These are phyloP conservation scores for Sanghuangporus weigelae DNA, from an alignment of 1,284 basidiomycete species.

Conservation along the genomic window DNA sequence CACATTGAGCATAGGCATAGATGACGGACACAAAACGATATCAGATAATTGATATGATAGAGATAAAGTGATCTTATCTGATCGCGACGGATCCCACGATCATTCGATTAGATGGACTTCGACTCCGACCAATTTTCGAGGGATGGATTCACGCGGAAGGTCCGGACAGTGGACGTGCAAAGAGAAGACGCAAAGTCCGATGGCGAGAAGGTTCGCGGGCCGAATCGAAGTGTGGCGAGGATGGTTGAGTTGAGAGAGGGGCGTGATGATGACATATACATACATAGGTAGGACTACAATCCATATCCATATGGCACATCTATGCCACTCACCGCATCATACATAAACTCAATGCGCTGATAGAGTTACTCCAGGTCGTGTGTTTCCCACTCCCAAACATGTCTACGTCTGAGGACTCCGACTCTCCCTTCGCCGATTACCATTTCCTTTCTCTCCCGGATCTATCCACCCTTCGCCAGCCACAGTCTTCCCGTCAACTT, in stretches of 20 bases:
- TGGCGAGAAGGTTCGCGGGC: neutral
- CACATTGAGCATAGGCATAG: neutral
- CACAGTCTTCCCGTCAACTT: conserved; percentile 12
- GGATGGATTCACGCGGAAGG: neutral
- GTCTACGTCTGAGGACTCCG: neutral
- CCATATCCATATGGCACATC: neutral
- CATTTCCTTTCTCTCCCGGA: conserved; percentile 31
- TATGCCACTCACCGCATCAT: neutral
- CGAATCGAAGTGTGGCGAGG: neutral
- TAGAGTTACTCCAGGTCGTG: too few relatives aligned
- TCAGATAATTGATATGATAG: neutral
- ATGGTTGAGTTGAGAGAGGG: neutral
- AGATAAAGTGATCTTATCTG: neutral
- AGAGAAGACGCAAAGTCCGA: neutral
- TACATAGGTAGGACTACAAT: neutral
- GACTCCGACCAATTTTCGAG: neutral
- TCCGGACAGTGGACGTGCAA: neutral
- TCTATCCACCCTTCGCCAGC: conserved; percentile 30
- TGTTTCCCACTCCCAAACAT: neutral
- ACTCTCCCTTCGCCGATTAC: conserved; percentile 25
- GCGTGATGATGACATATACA: neutral
- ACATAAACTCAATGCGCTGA: neutral
- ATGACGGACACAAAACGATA: neutral
- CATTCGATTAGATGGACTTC: neutral
- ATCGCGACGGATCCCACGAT: neutral